These are phyloP conservation scores for Cucumis variabilis DNA, from an alignment of 331 rosid species.

Conservation along the genomic window DNA sequence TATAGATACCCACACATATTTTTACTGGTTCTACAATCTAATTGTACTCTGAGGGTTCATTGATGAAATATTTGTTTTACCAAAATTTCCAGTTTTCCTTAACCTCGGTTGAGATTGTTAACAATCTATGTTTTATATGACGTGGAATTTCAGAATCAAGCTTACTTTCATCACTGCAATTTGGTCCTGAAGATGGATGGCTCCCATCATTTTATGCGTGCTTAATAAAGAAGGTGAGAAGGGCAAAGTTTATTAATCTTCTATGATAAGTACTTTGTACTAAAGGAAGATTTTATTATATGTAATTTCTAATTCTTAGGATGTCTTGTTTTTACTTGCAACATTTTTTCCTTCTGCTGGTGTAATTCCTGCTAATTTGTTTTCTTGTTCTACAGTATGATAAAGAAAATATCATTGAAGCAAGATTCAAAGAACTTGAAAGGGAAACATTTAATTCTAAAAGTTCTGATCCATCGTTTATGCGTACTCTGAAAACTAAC, in stretches of 20 bases:
- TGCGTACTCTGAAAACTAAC: slow-evolving; percentile 69
- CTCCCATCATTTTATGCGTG: slow-evolving; percentile 89
- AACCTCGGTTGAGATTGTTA: background rate
- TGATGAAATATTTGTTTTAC: background rate
- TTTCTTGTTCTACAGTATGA: slow-evolving; percentile 62
- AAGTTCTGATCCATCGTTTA: slow-evolving; percentile 64
- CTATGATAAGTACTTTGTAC: slow-evolving; percentile 23
- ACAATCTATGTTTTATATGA: slow-evolving; percentile 26
- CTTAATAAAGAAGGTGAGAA: slow-evolving; percentile 80
- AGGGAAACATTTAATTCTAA: slow-evolving; percentile 68
- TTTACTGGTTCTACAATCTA: background rate
- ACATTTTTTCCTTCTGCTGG: background rate
- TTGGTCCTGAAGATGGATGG: slow-evolving; percentile 94
- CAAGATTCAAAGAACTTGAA: slow-evolving; percentile 86
- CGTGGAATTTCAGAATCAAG: slow-evolving; percentile 64
- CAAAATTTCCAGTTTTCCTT: background rate
- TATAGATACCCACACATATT: background rate
- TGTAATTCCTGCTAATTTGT: background rate
- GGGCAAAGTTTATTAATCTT: slow-evolving; percentile 30
- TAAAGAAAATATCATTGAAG: slow-evolving; percentile 80
- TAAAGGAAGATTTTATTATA: background rate
- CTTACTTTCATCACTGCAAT: slow-evolving; percentile 80
- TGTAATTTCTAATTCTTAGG: background rate
- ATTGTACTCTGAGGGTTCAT: background rate
- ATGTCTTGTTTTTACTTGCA: background rate